These are phyloP conservation scores for Fusarium sp. DNA, from an alignment of 2,329 filamentous ascomycete species.

Conservation along the genomic window DNA sequence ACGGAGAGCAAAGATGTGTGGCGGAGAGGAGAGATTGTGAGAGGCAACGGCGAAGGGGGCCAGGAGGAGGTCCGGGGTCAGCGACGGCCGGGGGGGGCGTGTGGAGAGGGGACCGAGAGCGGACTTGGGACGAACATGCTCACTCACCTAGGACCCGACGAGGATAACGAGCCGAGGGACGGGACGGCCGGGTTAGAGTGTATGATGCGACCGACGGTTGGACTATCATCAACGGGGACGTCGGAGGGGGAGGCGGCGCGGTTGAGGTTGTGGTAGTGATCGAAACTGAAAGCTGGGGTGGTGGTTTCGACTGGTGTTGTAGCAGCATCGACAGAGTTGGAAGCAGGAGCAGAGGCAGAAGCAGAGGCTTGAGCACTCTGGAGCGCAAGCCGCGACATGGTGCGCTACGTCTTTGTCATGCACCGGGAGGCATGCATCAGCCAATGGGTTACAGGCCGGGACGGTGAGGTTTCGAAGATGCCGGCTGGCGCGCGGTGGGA, in stretches of 20 bases:
- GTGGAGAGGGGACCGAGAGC: slow-evolving; percentile 34
- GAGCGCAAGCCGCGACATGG: slow-evolving; percentile 66
- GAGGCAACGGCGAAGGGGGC: slow-evolving; percentile 38
- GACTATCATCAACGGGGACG: slow-evolving; percentile 56
- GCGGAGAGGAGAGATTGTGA: slow-evolving; percentile 40
- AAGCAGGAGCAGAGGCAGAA: slow-evolving; percentile 28
- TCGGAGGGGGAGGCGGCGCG: slow-evolving; percentile 36
- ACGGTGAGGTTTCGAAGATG: slow-evolving; percentile 51
- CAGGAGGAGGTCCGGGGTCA: slow-evolving; percentile 38
- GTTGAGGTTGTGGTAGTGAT: slow-evolving; percentile 19
- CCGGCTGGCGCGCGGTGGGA: slow-evolving; percentile 43
- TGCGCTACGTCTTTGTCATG: slow-evolving; percentile 54
- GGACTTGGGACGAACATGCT: slow-evolving; percentile 42
- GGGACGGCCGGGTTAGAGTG: slow-evolving; percentile 38
- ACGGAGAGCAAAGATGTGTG: slow-evolving; percentile 29
- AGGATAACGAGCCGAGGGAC: slow-evolving; percentile 38
- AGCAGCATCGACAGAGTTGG: slow-evolving; percentile 21
- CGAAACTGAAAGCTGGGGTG: slow-evolving; percentile 19
- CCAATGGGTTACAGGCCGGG: slow-evolving; percentile 41
- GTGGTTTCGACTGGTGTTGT: slow-evolving; percentile 25
- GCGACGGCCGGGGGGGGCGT: slow-evolving; percentile 33
- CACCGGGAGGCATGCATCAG: slow-evolving; percentile 45
- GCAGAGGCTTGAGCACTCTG: slow-evolving; percentile 56
- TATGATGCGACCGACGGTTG: slow-evolving; percentile 57
- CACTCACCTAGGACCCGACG: slow-evolving; percentile 47